A percentile compares a stretch with the other conserved stretches of the same genome.
Conservation (phyloP, 2,329 filamentous ascomycete genomes). For the Hirsutella rhossiliensis region DNA sequence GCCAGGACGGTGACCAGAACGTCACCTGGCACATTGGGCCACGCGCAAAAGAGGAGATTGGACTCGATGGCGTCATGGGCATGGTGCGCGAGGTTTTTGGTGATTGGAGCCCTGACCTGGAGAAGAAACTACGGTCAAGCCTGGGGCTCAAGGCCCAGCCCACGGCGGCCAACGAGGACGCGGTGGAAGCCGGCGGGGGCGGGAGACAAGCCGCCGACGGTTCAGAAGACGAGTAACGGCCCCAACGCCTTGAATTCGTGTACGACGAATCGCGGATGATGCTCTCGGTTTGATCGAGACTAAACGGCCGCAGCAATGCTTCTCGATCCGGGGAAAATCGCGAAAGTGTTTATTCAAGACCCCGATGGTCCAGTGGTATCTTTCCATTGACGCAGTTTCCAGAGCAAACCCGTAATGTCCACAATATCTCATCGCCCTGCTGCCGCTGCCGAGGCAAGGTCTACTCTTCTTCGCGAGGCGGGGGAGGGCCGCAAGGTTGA, state of each 20-base stretch:
- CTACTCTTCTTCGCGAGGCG: slow-evolving; percentile 36
- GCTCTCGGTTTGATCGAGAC: too few relatives aligned
- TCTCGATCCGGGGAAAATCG: too few relatives aligned
- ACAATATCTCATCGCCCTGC: not conserved
- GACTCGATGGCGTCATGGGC: slow-evolving; percentile 59
- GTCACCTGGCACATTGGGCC: slow-evolving; percentile 78
- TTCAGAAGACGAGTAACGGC: not conserved
- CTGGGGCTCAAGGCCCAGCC: slow-evolving; percentile 35
- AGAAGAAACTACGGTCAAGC: slow-evolving; percentile 48
- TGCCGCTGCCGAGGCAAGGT: not conserved
- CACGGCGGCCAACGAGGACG: slow-evolving; percentile 1
- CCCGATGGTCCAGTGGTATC: not conserved
- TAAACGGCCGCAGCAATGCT: too few relatives aligned
- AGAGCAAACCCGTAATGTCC: not conserved
- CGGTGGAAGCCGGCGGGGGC: slow-evolving; percentile 12
- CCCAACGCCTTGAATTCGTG: too few relatives aligned
- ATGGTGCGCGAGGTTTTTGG: slow-evolving; percentile 54
- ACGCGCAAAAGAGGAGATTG: slow-evolving; percentile 75
- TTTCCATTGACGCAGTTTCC: slow-evolving; percentile 1
- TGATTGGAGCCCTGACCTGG: slow-evolving; percentile 38
- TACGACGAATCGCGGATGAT: too few relatives aligned
- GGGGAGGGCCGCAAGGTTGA: slow-evolving; percentile 47
- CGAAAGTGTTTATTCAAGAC: too few relatives aligned
- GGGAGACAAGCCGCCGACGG: slow-evolving; percentile 5
- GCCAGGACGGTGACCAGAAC: slow-evolving; percentile 56